phyloP scores from a whole-genome alignment of 2,329 filamentous ascomycete species.

The Pyricularia grisea region DNA sequence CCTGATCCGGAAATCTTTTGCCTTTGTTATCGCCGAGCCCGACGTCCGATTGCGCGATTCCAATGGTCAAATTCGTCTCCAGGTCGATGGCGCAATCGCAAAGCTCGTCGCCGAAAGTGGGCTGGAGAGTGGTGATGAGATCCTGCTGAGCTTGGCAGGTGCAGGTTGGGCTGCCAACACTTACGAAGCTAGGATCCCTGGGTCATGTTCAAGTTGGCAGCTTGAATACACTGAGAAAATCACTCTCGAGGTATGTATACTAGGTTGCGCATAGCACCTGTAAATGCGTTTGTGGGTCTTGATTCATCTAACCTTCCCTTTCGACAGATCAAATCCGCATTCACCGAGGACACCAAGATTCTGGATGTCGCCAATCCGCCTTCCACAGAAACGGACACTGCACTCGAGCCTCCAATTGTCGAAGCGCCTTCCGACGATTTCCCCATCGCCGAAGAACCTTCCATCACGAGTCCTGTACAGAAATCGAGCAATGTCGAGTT shows the following conservation, averaged over 20 bases:
- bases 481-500: slow-evolving; percentile 43
- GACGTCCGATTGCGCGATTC: slow-evolving; percentile 71
- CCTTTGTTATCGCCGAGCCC: slow-evolving; percentile 74
- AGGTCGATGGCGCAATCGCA: slow-evolving; percentile 63
- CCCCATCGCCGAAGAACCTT: slow-evolving; percentile 6
- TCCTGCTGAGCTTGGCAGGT: slow-evolving; percentile 61
- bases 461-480: neutral
- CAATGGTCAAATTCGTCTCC: slow-evolving; percentile 72
- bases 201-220: slow-evolving; percentile 47
- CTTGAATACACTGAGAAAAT: slow-evolving; percentile 43
- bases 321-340: slow-evolving; percentile 31
- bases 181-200: slow-evolving; percentile 35
- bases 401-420: neutral
- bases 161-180: slow-evolving; percentile 53
- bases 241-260: slow-evolving; percentile 30
- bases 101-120: slow-evolving; percentile 56
- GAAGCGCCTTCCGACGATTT: slow-evolving; percentile 4
- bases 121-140: slow-evolving; percentile 69
- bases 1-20: slow-evolving; percentile 61
- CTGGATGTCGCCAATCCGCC: slow-evolving; percentile 44
- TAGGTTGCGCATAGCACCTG: neutral
- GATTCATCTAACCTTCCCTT: slow-evolving; percentile 4
- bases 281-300: neutral
- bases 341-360: slow-evolving; percentile 34
- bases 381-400: neutral